Conservation (phyloP, 805 yeast species). For the Aciculoconidium aculeatum region DNA sequence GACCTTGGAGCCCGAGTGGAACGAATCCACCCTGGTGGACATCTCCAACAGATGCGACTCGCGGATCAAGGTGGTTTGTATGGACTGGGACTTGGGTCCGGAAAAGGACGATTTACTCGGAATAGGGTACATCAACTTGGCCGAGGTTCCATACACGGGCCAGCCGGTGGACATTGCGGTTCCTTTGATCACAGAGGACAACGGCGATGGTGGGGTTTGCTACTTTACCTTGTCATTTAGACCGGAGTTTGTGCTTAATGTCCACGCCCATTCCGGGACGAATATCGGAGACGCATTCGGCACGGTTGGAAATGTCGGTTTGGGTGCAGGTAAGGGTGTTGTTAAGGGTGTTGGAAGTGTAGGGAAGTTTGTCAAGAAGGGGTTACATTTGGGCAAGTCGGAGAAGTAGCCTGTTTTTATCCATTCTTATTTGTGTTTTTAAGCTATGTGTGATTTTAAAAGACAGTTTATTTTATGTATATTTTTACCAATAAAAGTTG, state of each 20-base stretch:
- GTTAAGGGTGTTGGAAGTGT: constrained; percentile 34
- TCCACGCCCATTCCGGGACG: constrained; percentile 25
- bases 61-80: constrained; percentile 49
- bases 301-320: constrained; percentile 23
- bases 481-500: too few relatives aligned
- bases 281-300: constrained; percentile 43
- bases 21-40: constrained; percentile 56
- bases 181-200: constrained; percentile 45
- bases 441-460: too few relatives aligned
- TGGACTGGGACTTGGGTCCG: constrained; percentile 93
- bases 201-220: constrained; percentile 58
- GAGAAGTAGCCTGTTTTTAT: constrained; percentile 3
- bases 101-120: constrained; percentile 82
- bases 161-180: constrained; percentile 39
- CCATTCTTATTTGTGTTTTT: neutral
- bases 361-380: constrained; percentile 37
- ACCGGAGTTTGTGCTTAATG: constrained; percentile 62
- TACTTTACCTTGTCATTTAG: constrained; percentile 55
- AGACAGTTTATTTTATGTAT: too few relatives aligned
- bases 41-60: constrained; percentile 61
- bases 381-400: constrained; percentile 28
- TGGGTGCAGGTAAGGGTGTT: constrained; percentile 14
- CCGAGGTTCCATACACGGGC: constrained; percentile 42
- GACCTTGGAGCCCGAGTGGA: constrained; percentile 87
- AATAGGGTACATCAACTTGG: constrained; percentile 48